A percentile compares a stretch with the other conserved stretches of the same genome.
Conservation (phyloP, 2,329 filamentous ascomycete species). For the Fusarium sp. region DNA sequence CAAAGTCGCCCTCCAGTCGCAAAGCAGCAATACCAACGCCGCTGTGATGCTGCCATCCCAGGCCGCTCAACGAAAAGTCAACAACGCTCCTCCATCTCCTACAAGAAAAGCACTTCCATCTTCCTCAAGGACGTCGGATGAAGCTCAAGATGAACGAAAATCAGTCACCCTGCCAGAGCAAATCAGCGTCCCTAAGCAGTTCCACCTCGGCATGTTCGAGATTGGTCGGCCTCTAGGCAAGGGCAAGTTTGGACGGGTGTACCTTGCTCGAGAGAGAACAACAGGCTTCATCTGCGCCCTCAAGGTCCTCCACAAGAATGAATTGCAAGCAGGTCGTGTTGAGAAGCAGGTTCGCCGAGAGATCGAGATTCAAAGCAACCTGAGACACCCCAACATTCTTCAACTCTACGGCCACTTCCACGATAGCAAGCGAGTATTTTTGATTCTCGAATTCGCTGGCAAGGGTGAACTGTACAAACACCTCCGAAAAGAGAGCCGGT, state of each 20-base stretch:
- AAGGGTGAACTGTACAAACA: constrained; percentile 91
- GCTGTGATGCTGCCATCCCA: constrained; percentile 76
- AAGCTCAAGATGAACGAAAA: constrained; percentile 61
- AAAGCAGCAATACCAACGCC: constrained; percentile 72
- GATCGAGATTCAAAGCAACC: constrained; percentile 88
- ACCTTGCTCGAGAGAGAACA: constrained; percentile 80
- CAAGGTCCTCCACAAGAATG: constrained; percentile 86
- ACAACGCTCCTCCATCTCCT: constrained; percentile 58
- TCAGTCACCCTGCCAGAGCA: constrained; percentile 66
- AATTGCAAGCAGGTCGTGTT: constrained; percentile 77
- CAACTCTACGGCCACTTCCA: constrained; percentile 88
- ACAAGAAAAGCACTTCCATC: constrained; percentile 59
- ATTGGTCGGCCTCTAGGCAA: constrained; percentile 88
- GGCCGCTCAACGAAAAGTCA: constrained; percentile 65
- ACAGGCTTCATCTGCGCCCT: constrained; percentile 86
- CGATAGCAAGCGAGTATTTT: constrained; percentile 85
- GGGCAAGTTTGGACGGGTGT: constrained; percentile 88
- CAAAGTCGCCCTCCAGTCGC: constrained; percentile 84
- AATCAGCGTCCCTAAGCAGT: constrained; percentile 68
- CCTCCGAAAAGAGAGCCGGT: constrained; percentile 78
- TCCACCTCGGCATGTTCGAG: constrained; percentile 94
- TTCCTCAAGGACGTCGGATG: constrained; percentile 57
- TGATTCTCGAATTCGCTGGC: constrained; percentile 87
- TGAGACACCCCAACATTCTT: constrained; percentile 85
- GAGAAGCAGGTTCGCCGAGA: constrained; percentile 88